These are phyloP conservation scores for Cordyceps javanica DNA, from an alignment of 2,329 filamentous ascomycete species.

Conservation along the genomic window DNA sequence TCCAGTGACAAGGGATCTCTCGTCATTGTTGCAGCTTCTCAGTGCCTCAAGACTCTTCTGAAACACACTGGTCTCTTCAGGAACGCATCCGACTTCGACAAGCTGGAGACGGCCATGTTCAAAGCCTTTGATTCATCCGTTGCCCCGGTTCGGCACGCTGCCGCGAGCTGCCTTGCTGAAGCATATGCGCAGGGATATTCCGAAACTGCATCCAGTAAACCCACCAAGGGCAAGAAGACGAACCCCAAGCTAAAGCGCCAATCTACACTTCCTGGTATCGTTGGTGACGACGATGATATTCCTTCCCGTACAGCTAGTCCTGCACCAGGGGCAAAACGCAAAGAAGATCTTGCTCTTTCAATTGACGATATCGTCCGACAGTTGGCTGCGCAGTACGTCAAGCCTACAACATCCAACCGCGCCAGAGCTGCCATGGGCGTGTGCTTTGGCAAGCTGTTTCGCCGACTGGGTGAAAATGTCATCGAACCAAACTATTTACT, in stretches of 20 bases:
- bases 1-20: constrained; percentile 75
- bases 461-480: constrained; percentile 71
- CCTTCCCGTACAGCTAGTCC: constrained; percentile 65
- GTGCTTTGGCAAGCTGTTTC: constrained; percentile 78
- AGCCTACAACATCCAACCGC: constrained; percentile 70
- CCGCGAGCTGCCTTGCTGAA: constrained; percentile 77
- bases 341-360: constrained; percentile 65
- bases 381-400: constrained; percentile 74
- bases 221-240: constrained; percentile 62
- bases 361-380: constrained; percentile 73
- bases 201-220: constrained; percentile 41
- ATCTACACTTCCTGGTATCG: constrained; percentile 50
- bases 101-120: constrained; percentile 73
- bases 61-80: constrained; percentile 75
- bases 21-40: constrained; percentile 72
- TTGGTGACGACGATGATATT: constrained; percentile 69
- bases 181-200: constrained; percentile 73
- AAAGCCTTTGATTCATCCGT: constrained; percentile 79
- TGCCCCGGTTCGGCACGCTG: constrained; percentile 72
- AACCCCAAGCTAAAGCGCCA: constrained; percentile 56
- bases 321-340: constrained; percentile 61
- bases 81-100: constrained; percentile 85
- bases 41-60: constrained; percentile 68
- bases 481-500: constrained; percentile 76
- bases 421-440: constrained; percentile 77